Percentiles rank a stretch among this genome's conserved stretches.
phyloP scores from a whole-genome alignment of 805 yeast genomes.

The Candida verbasci region DNA sequence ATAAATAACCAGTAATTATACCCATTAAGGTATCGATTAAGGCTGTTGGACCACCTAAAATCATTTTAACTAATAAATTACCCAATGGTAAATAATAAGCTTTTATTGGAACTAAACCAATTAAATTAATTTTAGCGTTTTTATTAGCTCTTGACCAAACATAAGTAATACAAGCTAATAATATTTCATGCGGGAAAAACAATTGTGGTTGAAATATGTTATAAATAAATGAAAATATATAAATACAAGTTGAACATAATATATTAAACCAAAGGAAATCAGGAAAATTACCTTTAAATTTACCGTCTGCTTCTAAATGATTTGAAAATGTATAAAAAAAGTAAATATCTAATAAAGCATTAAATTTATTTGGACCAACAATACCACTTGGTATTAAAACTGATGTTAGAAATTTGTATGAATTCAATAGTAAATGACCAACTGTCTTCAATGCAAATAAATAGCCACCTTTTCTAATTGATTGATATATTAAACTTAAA shows the following conservation, averaged over 20 bases:
- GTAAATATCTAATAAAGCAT: conserved; percentile 45
- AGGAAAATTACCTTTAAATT: conserved; percentile 46
- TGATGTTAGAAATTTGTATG: conserved; percentile 45
- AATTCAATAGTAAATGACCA: conserved; percentile 26
- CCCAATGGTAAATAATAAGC: conserved; percentile 52
- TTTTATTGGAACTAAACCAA: conserved; percentile 48
- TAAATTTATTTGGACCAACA: conserved; percentile 17
- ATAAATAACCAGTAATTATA: conserved; percentile 51
- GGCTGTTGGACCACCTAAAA: conserved; percentile 40
- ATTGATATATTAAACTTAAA: background rate
- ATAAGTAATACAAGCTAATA: conserved; percentile 52
- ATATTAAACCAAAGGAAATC: conserved; percentile 55
- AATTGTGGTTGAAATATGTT: conserved; percentile 16
- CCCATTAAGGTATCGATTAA: conserved; percentile 46
- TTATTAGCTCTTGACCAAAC: conserved; percentile 60
- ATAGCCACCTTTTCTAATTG: background rate
- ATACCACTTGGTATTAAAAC: conserved; percentile 43
- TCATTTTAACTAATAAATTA: conserved; percentile 25
- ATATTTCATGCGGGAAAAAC: conserved; percentile 29
- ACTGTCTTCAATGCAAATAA: conserved; percentile 3
- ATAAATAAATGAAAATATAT: conserved; percentile 29
- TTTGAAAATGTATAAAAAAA: conserved; percentile 54
- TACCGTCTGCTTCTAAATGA: conserved; percentile 46
- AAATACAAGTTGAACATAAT: conserved; percentile 44
- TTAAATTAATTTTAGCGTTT: conserved; percentile 49